Conservation (phyloP, 2,329 filamentous ascomycete genomes). For the Colletotrichum cuscutae region DNA sequence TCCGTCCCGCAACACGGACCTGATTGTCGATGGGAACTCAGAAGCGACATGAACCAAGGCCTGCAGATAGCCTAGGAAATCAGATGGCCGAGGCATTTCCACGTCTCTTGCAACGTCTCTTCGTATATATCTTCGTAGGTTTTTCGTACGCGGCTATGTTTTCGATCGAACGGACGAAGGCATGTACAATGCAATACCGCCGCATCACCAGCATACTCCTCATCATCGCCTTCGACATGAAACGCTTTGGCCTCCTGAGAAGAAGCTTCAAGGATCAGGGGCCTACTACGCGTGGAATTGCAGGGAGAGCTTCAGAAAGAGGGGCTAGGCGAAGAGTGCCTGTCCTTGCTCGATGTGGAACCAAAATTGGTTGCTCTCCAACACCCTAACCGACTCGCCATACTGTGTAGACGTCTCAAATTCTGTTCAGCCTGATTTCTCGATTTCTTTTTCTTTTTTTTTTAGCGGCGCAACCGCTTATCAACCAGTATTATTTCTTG, state of each 20-base stretch:
- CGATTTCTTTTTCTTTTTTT: no score
- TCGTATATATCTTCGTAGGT: not conserved
- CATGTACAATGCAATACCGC: not conserved
- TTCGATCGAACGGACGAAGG: not conserved
- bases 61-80: not conserved
- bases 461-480: not conserved
- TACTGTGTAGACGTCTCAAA: not conserved
- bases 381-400: not conserved
- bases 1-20: not conserved
- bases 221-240: not conserved
- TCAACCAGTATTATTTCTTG: not conserved
- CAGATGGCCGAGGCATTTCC: not conserved
- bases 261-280: not conserved
- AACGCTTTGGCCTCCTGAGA: slow-evolving; percentile 5
- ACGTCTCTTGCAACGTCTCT: not conserved
- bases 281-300: not conserved
- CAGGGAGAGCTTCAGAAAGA: not conserved
- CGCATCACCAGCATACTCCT: not conserved
- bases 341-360: slow-evolving; percentile 1
- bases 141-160: not conserved
- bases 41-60: not conserved
- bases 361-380: not conserved
- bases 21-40: not conserved
- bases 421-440: not conserved
- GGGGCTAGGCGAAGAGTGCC: slow-evolving; percentile 1